Conservation (phyloP, 108 stramenopile genomes). For the Cafeteria roenbergensis region DNA sequence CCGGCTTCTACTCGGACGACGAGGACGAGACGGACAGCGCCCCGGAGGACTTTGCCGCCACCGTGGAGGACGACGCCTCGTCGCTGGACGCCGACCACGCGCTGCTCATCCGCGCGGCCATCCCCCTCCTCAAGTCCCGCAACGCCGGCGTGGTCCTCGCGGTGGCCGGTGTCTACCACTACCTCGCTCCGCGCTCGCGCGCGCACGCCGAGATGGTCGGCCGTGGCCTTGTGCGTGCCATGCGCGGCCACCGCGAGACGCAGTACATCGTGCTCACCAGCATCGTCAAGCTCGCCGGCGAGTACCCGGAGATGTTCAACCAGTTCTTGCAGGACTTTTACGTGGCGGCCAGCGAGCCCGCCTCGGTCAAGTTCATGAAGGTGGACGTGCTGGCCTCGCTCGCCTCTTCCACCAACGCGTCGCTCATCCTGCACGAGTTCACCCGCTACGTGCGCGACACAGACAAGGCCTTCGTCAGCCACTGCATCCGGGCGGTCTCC, state of each 20-base stretch:
- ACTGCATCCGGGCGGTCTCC: constrained; percentile 73
- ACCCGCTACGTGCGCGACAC: constrained; percentile 70
- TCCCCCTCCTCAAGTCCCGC: constrained; percentile 77
- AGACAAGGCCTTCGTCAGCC: constrained; percentile 70
- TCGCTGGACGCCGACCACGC: constrained; percentile 80
- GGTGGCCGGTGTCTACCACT: constrained; percentile 76
- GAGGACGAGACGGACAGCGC: constrained; percentile 62
- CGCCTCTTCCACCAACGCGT: constrained; percentile 61
- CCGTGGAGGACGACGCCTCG: constrained; percentile 13
- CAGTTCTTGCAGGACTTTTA: constrained; percentile 86
- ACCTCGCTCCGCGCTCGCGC: constrained; percentile 70
- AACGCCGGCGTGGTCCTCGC: constrained; percentile 87
- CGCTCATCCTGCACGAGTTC: constrained; percentile 73
- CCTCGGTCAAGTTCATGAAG: constrained; percentile 77
- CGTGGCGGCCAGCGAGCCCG: constrained; percentile 76
- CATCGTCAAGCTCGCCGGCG: constrained; percentile 68
- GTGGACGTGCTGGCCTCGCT: constrained; percentile 76
- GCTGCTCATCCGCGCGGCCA: constrained; percentile 56
- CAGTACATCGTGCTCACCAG: constrained; percentile 83
- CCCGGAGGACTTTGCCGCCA: constrained; percentile 17
- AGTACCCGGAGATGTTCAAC: constrained; percentile 81
- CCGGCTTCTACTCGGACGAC: constrained; percentile 84
- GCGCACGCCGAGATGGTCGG: constrained; percentile 49
- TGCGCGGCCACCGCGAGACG: constrained; percentile 78
- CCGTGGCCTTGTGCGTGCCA: constrained; percentile 82